Conservation (phyloP, 306 rosid species). For the Cicer chorassanicum region DNA sequence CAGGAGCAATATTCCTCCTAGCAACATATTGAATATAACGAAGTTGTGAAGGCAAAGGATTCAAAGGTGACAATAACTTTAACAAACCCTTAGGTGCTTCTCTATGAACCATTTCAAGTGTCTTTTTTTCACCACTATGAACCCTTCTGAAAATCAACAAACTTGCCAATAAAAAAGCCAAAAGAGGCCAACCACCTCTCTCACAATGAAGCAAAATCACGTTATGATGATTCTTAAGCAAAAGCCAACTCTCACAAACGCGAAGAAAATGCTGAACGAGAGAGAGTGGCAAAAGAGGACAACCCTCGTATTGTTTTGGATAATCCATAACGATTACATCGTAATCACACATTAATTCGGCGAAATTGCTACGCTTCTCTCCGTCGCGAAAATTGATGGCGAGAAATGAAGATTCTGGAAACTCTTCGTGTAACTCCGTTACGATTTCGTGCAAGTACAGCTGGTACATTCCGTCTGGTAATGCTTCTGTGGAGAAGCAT, state of each 20-base stretch:
- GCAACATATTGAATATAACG: constrained; percentile 92
- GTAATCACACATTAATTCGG: constrained; percentile 66
- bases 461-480: constrained; percentile 86
- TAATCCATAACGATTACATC: constrained; percentile 92
- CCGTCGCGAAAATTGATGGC: constrained; percentile 97
- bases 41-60: constrained; percentile 95
- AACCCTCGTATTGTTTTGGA: constrained; percentile 95
- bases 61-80: constrained; percentile 82
- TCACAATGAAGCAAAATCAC: constrained; percentile 88
- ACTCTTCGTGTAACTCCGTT: constrained; percentile 84
- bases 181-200: constrained; percentile 97
- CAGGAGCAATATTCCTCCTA: constrained; percentile 79
- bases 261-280: constrained; percentile 91
- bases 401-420: constrained; percentile 87
- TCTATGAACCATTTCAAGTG: constrained; percentile 88
- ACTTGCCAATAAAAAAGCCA: constrained; percentile 80
- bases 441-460: constrained; percentile 79
- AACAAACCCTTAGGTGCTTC: constrained; percentile 95
- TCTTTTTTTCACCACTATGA: constrained; percentile 79
- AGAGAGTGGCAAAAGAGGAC: constrained; percentile 83
- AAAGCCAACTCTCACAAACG: constrained; percentile 86
- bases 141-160: constrained; percentile 70
- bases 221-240: constrained; percentile 66
- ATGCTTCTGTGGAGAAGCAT: constrained; percentile 89
- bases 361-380: constrained; percentile 72